Evolutionary conservation across 1,284 basidiomycete genomes (phyloP), one percentile per base, ranked within the genome.

Genomic region (Apiotrichum siamense): DNA sequence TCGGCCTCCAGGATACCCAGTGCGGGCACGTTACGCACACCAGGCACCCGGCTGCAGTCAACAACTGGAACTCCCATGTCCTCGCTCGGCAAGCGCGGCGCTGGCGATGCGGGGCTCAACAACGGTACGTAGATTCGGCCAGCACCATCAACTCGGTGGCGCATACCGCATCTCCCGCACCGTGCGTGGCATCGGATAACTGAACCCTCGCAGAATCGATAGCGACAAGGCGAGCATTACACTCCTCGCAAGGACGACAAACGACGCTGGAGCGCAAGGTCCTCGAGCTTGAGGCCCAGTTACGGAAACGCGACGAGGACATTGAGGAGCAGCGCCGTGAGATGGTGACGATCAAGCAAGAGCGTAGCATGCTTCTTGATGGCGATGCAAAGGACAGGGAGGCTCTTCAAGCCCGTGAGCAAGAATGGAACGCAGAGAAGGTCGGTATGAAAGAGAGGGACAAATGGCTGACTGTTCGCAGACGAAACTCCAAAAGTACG

Each of bases 381-480:
- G 58, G 55, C 0, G 64, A 66, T 47, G 53, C 38, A 24, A 43
- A 50, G 31, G 64, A 63, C 46, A 54, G 60, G 39, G 27, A 51
- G 15, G 44, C 45, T 5, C 61, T 58, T 1, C 56, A 65, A 37
- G 48, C 55, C 25, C 41, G 55, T 13, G 64, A 68, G 38, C 51
- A 58, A 24, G 51, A 60, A 24, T 69, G 61, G 54, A 49, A 50
- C 3, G 49, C 59, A 21, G 62, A 72, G 48, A 55, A 66, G 57
- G 66, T 72, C 40, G 36, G 65, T 49, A 13, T 42, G 32, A 25
- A 24, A 17, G 21, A 27, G 23, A 42, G 25, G 27, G 13, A 20
- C n/a, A n/a, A n/a, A n/a, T n/a, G n/a, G n/a, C n/a, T n/a, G 4
- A 27, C 26, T 37, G 15, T 11, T 13, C 25, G 39, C 32, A 44